These are phyloP conservation scores for Lactarius deliciosus DNA, from an alignment of 768 basidiomycete species.

Conservation along the genomic window DNA sequence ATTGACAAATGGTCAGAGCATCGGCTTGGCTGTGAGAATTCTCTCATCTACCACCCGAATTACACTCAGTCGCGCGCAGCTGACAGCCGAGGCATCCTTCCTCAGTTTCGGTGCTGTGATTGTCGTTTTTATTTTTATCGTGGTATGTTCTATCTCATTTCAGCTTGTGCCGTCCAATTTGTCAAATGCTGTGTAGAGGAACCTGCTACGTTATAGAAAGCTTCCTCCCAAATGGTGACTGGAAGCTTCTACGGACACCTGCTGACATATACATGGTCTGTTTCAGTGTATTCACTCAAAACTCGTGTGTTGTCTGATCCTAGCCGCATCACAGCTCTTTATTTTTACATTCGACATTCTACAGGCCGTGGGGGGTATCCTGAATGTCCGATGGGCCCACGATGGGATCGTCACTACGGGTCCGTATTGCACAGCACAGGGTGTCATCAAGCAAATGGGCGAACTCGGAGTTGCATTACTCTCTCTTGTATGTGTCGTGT, in stretches of 20 bases:
- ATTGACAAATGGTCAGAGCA: slow-evolving; percentile 38
- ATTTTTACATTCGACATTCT: slow-evolving; percentile 37
- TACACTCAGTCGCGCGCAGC: slow-evolving; percentile 28
- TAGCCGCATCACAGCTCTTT: slow-evolving; percentile 27
- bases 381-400: slow-evolving; percentile 41
- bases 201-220: slow-evolving; percentile 1
- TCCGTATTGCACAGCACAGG: slow-evolving; percentile 41
- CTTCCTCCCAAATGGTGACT: slow-evolving; percentile 1
- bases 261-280: slow-evolving; percentile 45
- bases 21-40: slow-evolving; percentile 37
- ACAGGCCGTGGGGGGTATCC: slow-evolving; percentile 40
- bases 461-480: slow-evolving; percentile 44
- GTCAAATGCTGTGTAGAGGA: background rate
- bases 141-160: background rate
- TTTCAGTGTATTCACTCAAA: background rate
- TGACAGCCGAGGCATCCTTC: slow-evolving; percentile 37
- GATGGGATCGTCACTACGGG: slow-evolving; percentile 37
- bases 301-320: background rate
- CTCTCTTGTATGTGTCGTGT: slow-evolving; percentile 38
- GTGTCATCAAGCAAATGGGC: slow-evolving; percentile 42
- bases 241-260: slow-evolving; percentile 38
- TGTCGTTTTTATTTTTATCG: slow-evolving; percentile 6
- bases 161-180: no score
- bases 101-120: slow-evolving; percentile 4
- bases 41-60: background rate